A percentile compares a stretch with the other conserved stretches of the same genome.
These are phyloP conservation scores for Phytophthora pinifolia DNA, from an alignment of 352 stramenopile genomes.

Conservation along the genomic window DNA sequence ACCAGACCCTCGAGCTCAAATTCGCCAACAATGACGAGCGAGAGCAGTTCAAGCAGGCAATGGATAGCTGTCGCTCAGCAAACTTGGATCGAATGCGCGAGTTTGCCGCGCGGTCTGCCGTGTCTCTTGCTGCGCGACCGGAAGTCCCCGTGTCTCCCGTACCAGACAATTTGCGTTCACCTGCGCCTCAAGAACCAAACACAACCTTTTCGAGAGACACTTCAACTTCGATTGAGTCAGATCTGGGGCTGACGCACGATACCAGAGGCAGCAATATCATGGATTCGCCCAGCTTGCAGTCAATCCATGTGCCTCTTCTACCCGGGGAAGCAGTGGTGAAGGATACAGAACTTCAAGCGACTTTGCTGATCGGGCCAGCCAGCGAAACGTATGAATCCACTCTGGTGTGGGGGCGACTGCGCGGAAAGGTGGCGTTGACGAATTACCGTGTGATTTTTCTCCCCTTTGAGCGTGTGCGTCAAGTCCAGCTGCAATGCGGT, in stretches of 20 bases:
- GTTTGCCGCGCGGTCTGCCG: conserved; percentile 23
- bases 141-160: conserved; percentile 28
- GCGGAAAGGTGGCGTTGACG: conserved; percentile 62
- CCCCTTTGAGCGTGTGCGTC: conserved; percentile 46
- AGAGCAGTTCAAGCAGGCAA: conserved; percentile 59
- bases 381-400: conserved; percentile 61
- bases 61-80: conserved; percentile 50
- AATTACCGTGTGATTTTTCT: conserved; percentile 83
- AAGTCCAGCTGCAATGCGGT: conserved; percentile 37
- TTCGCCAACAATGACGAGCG: conserved; percentile 75
- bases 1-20: conserved; percentile 65
- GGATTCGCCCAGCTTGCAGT: conserved; percentile 17
- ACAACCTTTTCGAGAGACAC: conserved; percentile 25
- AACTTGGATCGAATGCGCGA: conserved; percentile 45
- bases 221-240: conserved; percentile 25
- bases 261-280: conserved; percentile 10
- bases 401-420: conserved; percentile 63
- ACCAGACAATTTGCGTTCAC: conserved; percentile 23
- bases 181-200: conserved; percentile 19
- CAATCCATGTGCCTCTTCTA: conserved; percentile 34
- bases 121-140: conserved; percentile 23
- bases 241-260: conserved; percentile 24
- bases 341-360: conserved; percentile 49
- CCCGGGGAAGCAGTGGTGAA: conserved; percentile 46
- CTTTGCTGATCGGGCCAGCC: conserved; percentile 58